Evolutionary conservation across 129 eudicot genomes (phyloP).

Genomic region (Centaurea solstitialis): DNA sequence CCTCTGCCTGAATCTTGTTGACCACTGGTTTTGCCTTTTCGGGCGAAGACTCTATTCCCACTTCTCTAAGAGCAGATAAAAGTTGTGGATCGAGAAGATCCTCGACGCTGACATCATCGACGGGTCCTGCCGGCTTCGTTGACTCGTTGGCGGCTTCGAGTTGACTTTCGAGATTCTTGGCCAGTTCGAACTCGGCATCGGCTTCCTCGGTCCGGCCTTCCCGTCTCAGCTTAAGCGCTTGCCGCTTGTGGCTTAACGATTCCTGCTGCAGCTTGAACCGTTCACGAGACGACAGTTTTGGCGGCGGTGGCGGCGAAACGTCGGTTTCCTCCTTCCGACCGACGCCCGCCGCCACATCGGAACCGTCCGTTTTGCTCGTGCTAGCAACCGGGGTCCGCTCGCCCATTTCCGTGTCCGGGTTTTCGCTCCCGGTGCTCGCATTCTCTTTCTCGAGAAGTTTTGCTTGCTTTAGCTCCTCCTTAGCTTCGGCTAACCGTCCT

Average conservation of each 20-base stretch:
- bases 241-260: conserved; percentile 85
- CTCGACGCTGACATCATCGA: conserved; percentile 61
- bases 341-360: conserved; percentile 2
- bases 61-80: conserved; percentile 67
- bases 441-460: conserved; percentile 67
- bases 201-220: conserved; percentile 94
- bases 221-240: conserved; percentile 82
- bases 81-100: conserved; percentile 95
- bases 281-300: conserved; percentile 73
- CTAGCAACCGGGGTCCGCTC: conserved; percentile 36
- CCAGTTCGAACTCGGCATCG: conserved; percentile 83
- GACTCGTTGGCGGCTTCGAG: conserved; percentile 55
- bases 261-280: conserved; percentile 86
- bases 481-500: conserved; percentile 82
- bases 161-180: conserved; percentile 84
- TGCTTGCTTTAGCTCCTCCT: conserved; percentile 81
- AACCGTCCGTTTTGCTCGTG: conserved; percentile 22
- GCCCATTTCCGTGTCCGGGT: conserved; percentile 20
- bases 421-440: background rate
- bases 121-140: conserved; percentile 28
- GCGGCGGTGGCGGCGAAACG: conserved; percentile 16
- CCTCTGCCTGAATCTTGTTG: conserved; percentile 28
- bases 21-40: conserved; percentile 36
- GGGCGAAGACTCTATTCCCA: conserved; percentile 54
- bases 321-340: conserved; percentile 38